These are phyloP conservation scores for Perkinsus olseni DNA, from an alignment of 169 alveolate species.

Conservation along the genomic window DNA sequence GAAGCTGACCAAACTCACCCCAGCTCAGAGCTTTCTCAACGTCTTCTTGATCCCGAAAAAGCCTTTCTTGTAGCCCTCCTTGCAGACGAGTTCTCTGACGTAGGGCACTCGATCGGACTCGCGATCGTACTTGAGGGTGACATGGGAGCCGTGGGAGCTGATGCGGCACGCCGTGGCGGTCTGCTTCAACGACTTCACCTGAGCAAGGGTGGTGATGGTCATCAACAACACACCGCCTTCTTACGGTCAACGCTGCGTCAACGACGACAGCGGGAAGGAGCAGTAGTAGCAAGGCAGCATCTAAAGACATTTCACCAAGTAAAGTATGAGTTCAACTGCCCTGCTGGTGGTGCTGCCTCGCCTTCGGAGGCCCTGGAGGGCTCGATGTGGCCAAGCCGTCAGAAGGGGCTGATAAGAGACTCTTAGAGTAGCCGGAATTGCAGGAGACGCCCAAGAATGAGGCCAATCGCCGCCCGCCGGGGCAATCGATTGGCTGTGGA, in stretches of 20 bases:
- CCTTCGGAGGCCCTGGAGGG: no score
- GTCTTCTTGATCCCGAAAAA: not conserved
- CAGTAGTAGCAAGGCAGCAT: not conserved
- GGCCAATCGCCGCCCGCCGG: not conserved
- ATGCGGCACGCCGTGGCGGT: not conserved
- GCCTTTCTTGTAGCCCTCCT: not conserved
- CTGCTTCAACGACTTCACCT: not conserved
- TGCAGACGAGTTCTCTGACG: not conserved
- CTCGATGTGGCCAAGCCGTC: no score
- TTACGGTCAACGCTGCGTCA: not conserved
- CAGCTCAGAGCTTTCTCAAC: not conserved
- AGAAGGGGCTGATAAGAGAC: not conserved
- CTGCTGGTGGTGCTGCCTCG: no score
- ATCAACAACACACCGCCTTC: not conserved
- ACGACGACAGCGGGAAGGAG: not conserved
- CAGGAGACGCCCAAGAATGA: not conserved
- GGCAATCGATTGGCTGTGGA: not conserved
- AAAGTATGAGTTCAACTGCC: no score
- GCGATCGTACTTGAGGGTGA: not conserved
- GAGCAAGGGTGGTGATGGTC: not conserved
- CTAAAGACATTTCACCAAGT: not conserved
- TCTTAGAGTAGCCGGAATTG: not conserved
- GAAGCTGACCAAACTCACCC: not conserved
- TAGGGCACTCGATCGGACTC: not conserved
- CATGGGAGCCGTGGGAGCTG: not conserved